Base-by-base conservation (phyloP, 2,329 filamentous ascomycete species). In the Alternaria angustiovoidea region DNA sequence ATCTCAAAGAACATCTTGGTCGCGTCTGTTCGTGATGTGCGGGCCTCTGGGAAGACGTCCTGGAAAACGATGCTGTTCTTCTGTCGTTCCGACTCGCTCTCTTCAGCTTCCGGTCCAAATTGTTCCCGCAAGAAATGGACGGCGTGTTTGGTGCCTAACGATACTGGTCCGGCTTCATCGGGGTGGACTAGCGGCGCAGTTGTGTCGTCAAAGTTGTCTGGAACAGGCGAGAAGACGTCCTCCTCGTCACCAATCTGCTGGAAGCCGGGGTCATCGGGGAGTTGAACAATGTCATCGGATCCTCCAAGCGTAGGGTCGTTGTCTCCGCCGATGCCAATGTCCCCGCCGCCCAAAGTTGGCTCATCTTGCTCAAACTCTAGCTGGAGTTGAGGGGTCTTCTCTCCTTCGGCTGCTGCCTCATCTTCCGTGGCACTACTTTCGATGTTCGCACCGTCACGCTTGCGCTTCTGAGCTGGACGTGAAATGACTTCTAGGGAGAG, bases 1-100 rank as follows among this genome's bases (percentile, higher is more conserved):
- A 95, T 90, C 81, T 99, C 95, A 72, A 99, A 99, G 83, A 99
- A 99, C 93, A 99, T 97, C 85, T 97, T 97, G 43, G 95, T 99
- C 0, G 95, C 95, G 72, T 98, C 95, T 8, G 91, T 91, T 78
- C 92, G 92, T 67, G 87, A 93, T 0, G 94, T 94, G 62, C 86
- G 87, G 65, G 85, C 82, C 79, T 96, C 92, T 0, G 95, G 95
- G 34, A 97, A 86, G 48, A 99, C 85, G 59, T 96, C 91, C 72
- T 97, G 94, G 84, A 99, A 97, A 3, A 96, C 85, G 3, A 96
- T 93, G 12, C 88, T 88, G 24, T 85, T 86, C 77, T 91, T 91
- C 78, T 90, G 91, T 71, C 93, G 88, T 79, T 91, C 87, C 3
- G 89, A 86, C 65, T 88, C 88, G 20, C 76, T 80, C n/a, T 86